phyloP scores from a whole-genome alignment of 192 early-diverging fungal genomes.

The Coemansia sp. region DNA sequence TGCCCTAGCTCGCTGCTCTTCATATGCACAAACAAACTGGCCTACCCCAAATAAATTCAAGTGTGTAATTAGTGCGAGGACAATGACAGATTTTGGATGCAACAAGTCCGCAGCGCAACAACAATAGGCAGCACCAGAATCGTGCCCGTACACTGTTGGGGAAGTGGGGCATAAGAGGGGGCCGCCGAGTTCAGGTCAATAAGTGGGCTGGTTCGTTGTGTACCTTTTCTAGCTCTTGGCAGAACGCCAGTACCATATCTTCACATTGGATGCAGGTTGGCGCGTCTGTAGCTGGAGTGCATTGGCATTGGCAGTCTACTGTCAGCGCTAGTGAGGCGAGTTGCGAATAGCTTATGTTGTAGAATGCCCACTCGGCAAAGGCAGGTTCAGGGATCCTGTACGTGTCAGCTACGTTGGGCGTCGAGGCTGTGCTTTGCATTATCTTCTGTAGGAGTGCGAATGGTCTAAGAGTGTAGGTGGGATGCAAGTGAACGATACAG shows the following conservation, averaged over 20 bases:
- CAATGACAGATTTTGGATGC: background rate
- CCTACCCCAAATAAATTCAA: slow-evolving; percentile 24
- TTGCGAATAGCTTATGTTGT: slow-evolving; percentile 35
- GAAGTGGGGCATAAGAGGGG: background rate
- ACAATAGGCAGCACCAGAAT: background rate
- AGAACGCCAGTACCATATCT: slow-evolving; percentile 22
- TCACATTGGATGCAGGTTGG: slow-evolving; percentile 22
- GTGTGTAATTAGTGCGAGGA: background rate
- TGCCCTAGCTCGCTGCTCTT: slow-evolving; percentile 40
- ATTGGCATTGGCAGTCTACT: slow-evolving; percentile 14
- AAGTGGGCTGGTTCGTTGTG: background rate
- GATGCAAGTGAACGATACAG: background rate
- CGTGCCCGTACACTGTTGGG: background rate
- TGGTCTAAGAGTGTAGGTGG: background rate
- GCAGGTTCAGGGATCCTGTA: slow-evolving; percentile 35
- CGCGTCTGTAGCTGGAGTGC: background rate
- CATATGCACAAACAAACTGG: slow-evolving; percentile 39
- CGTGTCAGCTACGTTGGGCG: slow-evolving; percentile 4
- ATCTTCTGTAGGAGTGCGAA: background rate
- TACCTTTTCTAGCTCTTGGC: slow-evolving; percentile 45
- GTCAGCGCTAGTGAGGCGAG: slow-evolving; percentile 23
- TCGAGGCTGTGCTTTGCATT: background rate
- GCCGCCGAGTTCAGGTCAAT: background rate
- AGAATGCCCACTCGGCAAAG: slow-evolving; percentile 53
- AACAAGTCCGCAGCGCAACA: background rate